A percentile compares a stretch with the other conserved stretches of the same genome.
Conservation (phyloP, 2,329 filamentous ascomycete genomes). For the Aspergillus spinulosporus region DNA sequence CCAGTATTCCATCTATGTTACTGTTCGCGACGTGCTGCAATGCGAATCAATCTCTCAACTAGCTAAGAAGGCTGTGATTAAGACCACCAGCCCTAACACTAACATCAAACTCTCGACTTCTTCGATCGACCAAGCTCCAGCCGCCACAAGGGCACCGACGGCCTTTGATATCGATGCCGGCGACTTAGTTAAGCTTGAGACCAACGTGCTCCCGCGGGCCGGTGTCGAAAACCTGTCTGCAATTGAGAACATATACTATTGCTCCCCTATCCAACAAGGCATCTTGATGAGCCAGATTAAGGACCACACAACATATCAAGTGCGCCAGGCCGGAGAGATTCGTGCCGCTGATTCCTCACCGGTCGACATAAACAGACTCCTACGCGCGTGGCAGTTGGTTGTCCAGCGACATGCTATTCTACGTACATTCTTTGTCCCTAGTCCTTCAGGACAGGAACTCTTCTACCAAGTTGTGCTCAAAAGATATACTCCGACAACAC, state of each 20-base stretch:
- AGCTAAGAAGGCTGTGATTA: not conserved
- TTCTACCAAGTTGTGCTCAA: slow-evolving; percentile 19
- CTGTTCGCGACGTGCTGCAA: slow-evolving; percentile 10
- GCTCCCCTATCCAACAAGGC: slow-evolving; percentile 21
- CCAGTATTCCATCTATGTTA: not conserved
- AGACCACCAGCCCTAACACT: not conserved
- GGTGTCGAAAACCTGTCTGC: not conserved
- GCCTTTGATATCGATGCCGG: not conserved
- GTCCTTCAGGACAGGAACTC: slow-evolving; percentile 2
- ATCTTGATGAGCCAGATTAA: slow-evolving; percentile 21
- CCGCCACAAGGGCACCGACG: not conserved
- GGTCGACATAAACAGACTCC: slow-evolving; percentile 1
- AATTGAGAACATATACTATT: slow-evolving; percentile 17
- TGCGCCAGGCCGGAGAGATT: slow-evolving; percentile 11
- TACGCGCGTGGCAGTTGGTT: slow-evolving; percentile 9
- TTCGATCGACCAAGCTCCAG: not conserved
- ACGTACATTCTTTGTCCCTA: slow-evolving; percentile 14
- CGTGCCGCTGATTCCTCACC: not conserved
- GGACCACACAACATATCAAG: slow-evolving; percentile 12
- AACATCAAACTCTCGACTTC: not conserved
- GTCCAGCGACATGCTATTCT: slow-evolving; percentile 15
- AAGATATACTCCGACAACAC: slow-evolving; percentile 1
- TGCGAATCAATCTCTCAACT: slow-evolving; percentile 6
- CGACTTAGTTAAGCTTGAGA: not conserved
- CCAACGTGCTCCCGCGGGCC: not conserved